phyloP scores from a whole-genome alignment of 345 rosid genomes.

The Gossypium sturtianum region DNA sequence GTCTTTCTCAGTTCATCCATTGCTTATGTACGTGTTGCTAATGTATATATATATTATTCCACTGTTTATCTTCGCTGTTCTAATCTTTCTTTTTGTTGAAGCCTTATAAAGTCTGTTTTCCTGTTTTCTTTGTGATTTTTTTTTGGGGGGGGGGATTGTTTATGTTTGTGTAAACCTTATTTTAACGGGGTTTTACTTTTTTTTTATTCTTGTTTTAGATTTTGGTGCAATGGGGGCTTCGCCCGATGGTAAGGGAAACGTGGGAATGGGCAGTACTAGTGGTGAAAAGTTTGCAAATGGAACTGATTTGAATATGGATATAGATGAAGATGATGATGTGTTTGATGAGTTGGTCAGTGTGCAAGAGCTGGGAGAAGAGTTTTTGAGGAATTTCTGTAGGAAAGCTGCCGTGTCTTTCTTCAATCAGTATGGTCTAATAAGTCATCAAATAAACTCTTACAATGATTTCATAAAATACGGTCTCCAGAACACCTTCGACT shows the following conservation, averaged over 20 bases:
- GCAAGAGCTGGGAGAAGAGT: conserved; percentile 41
- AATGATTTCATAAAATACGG: conserved; percentile 62
- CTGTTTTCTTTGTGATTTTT: neutral
- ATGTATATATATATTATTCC: neutral
- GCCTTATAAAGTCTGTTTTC: neutral
- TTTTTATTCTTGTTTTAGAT: conserved; percentile 10
- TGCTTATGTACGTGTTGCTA: neutral
- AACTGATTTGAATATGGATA: conserved; percentile 17
- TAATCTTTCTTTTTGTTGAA: neutral
- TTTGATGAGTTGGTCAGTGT: conserved; percentile 22
- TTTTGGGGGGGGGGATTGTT: neutral
- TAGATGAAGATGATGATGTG: conserved; percentile 30
- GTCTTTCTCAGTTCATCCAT: neutral
- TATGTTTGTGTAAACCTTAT: neutral
- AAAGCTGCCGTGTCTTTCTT: conserved; percentile 60
- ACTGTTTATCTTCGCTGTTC: neutral
- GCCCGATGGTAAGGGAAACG: conserved; percentile 10
- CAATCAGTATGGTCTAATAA: conserved; percentile 61
- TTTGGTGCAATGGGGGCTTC: conserved; percentile 27
- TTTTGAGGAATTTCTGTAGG: conserved; percentile 48
- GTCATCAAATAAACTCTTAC: conserved; percentile 82
- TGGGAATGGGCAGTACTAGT: conserved; percentile 21
- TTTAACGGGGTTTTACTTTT: neutral
- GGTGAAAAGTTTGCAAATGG: conserved; percentile 17
- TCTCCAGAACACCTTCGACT: conserved; percentile 54